Percentiles rank a stretch among this genome's conserved stretches.
phyloP scores from a whole-genome alignment of 768 basidiomycete species.

The Hypholoma fasciculare region DNA sequence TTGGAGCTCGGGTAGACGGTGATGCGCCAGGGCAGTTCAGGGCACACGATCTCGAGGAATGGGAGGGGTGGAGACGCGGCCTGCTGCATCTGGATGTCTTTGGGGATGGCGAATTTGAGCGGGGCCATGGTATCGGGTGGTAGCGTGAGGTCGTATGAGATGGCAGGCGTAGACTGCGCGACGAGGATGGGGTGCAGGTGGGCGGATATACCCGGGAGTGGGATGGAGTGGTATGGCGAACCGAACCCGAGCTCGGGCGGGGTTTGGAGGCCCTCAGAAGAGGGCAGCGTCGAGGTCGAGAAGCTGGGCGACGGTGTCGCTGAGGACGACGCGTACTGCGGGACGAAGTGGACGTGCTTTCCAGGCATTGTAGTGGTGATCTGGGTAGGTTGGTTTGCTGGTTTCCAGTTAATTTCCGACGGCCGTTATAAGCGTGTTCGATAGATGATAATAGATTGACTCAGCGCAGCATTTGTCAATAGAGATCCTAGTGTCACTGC shows the following conservation, averaged over 20 bases:
- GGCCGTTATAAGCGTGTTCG: neutral
- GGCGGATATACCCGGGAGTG: neutral
- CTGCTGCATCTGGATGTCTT: conserved; percentile 24
- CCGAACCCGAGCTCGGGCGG: conserved; percentile 6
- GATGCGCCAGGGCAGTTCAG: conserved; percentile 33
- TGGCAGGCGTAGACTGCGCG: conserved; percentile 1
- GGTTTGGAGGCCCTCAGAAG: neutral
- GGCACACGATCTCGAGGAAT: conserved; percentile 30
- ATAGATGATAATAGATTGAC: neutral
- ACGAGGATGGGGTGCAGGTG: neutral
- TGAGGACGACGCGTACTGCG: neutral
- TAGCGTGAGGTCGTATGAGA: conserved; percentile 13
- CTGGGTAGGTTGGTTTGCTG: neutral
- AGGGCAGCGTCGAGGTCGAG: conserved; percentile 4
- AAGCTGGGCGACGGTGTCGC: conserved; percentile 10
- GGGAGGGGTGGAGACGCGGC: conserved; percentile 34
- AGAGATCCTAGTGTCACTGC: neutral
- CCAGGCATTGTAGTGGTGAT: conserved; percentile 7
- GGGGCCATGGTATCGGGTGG: conserved; percentile 11
- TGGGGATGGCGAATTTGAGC: conserved; percentile 6
- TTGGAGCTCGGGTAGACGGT: conserved; percentile 26
- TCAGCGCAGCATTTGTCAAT: neutral
- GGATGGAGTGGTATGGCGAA: conserved; percentile 6
- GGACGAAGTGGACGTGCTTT: conserved; percentile 13
- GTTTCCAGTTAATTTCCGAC: no score